Percentiles rank a stretch among this genome's conserved stretches.
Evolutionary conservation across 2,329 filamentous ascomycete species (phyloP).

Genomic region (Stagonosporopsis cucurbitacearum): DNA sequence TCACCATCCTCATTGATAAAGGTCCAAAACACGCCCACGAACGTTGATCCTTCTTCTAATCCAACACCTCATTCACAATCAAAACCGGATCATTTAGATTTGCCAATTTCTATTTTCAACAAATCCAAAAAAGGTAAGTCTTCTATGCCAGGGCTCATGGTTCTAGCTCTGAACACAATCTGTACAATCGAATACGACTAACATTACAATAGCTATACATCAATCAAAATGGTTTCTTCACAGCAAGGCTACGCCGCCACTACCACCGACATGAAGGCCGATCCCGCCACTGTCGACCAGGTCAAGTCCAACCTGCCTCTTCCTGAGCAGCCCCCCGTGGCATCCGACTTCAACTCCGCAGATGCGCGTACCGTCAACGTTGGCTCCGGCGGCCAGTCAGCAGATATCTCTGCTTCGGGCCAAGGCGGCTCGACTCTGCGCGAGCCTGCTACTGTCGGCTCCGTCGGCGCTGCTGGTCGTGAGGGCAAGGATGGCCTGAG

Average conservation of each 20-base stretch:
- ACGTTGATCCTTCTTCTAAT: neutral
- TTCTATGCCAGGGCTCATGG: neutral
- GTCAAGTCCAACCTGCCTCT: slow-evolving; percentile 76
- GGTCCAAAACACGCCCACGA: slow-evolving; percentile 1
- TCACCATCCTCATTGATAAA: slow-evolving; percentile 5
- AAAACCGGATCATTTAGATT: neutral
- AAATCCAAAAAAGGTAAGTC: slow-evolving; percentile 8
- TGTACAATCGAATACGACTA: neutral
- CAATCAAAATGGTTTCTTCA: slow-evolving; percentile 33
- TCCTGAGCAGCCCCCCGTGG: slow-evolving; percentile 75
- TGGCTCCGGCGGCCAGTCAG: slow-evolving; percentile 63
- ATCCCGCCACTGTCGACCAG: slow-evolving; percentile 66
- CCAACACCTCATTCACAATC: neutral
- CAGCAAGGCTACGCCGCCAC: slow-evolving; percentile 34
- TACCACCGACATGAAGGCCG: slow-evolving; percentile 35
- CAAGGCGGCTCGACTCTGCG: slow-evolving; percentile 54
- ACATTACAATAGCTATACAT: neutral
- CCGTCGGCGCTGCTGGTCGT: slow-evolving; percentile 65
- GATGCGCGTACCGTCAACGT: slow-evolving; percentile 74
- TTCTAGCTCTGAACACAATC: neutral
- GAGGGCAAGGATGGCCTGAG: slow-evolving; percentile 65
- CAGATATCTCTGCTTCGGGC: slow-evolving; percentile 46
- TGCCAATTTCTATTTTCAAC: neutral
- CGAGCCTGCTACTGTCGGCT: slow-evolving; percentile 52
- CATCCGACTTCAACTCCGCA: slow-evolving; percentile 79